These are phyloP conservation scores for Diaporthe vexans DNA, from an alignment of 2,329 filamentous ascomycete genomes.

Conservation along the genomic window DNA sequence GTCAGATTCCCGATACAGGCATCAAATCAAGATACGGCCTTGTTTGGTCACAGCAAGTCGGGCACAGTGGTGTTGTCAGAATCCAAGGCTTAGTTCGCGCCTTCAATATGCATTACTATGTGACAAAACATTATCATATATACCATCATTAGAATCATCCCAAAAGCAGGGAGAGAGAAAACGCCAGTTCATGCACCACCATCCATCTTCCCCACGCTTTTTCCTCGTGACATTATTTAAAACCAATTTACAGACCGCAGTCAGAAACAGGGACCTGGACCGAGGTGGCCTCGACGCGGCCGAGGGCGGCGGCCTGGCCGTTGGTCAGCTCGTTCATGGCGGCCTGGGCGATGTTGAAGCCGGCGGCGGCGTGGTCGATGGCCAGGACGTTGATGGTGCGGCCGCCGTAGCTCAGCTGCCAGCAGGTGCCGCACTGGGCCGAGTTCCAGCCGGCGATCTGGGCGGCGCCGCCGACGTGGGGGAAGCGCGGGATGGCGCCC, in stretches of 20 bases:
- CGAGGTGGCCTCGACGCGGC: conserved; percentile 65
- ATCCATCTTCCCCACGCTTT: background rate
- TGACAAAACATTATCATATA: conserved; percentile 35
- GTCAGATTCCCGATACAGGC: background rate
- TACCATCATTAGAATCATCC: conserved; percentile 14
- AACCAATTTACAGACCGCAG: conserved; percentile 52
- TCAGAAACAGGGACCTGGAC: conserved; percentile 57
- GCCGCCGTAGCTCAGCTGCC: conserved; percentile 65
- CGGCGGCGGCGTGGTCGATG: conserved; percentile 64
- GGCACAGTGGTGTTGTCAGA: background rate
- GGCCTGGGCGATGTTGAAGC: conserved; percentile 69
- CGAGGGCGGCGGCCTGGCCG: conserved; percentile 63
- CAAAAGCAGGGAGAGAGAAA: background rate
- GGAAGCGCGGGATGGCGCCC: conserved; percentile 64
- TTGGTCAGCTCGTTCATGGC: conserved; percentile 71
- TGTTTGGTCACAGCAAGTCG: background rate
- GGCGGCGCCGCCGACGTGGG: conserved; percentile 68
- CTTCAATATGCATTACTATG: conserved; percentile 27
- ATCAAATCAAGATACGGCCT: too few relatives aligned
- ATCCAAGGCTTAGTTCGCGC: conserved; percentile 16
- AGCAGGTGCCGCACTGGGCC: conserved; percentile 72
- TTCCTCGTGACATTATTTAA: background rate
- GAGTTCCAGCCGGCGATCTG: conserved; percentile 70
- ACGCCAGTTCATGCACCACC: conserved; percentile 10
- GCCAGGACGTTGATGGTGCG: conserved; percentile 67